Base-by-base conservation (phyloP, 257 asterid genomes). In the Verbena officinalis region DNA sequence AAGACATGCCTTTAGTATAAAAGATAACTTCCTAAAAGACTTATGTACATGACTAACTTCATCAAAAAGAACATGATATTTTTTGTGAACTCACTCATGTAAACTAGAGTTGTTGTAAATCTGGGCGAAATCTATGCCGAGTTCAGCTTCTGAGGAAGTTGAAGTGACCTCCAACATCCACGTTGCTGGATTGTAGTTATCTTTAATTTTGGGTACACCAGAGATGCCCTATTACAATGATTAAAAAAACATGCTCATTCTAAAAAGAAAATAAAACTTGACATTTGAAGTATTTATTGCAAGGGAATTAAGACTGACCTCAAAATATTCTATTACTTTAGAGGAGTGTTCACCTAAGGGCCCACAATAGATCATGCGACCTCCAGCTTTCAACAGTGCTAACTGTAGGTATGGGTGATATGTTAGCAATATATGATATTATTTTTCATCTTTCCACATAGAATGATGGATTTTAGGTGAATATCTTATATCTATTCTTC, bases 121-220 rank as follows among this genome's bases (percentile, higher is more conserved):
- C 36, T 82, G 75, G 1, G 86, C 80, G 53, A 84, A 84, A 70
- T 84, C 88, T 17, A 82, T 20, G 44, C 80, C 77, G 24, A 75
- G 82, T 55, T 79, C 81, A 31, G 82, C 79, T 73, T 84, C 91
- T 27, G 77, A 43, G 66, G 86, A 84, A 57, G 77, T 62, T 1
- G 86, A 84, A 43, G 81, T 82, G 44, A 84, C 70, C 71, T 84
- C 88, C 74, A 84, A 43, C 84, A 84, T 80, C 91, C 91, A 84
- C 40, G 91, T 82, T 12, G 88, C 88, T 13, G 91, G 91, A 55
- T 84, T 84, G 62, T 82, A 75, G 43, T 82, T 79, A 36, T 77
- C 79, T 61, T 33, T 65, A 19, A 84, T 77, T 52, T 58, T 77
- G 30, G 84, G 80, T 42, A 84, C 88, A 19, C 88, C 80, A 12